Evolutionary conservation across 2,329 filamentous ascomycete species (phyloP).

Genomic region (Trichothecium sympodiale): DNA sequence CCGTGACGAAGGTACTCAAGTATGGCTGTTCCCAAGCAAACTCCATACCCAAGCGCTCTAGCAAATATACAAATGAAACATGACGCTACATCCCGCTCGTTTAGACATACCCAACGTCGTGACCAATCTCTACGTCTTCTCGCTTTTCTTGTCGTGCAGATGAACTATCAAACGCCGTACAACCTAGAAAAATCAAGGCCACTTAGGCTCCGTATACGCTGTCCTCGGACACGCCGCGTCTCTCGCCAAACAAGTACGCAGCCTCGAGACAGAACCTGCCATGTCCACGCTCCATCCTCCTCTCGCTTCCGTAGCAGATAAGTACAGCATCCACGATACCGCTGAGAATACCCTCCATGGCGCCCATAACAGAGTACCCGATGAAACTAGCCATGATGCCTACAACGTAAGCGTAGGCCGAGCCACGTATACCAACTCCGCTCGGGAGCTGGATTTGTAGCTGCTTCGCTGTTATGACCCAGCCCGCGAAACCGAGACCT

Average conservation of each 20-base stretch:
- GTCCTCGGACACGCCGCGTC: constrained; percentile 18
- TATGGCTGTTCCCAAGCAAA: too few relatives aligned
- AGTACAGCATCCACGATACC: constrained; percentile 82
- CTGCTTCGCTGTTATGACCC: constrained; percentile 83
- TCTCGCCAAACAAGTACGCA: constrained; percentile 72
- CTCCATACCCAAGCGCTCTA: background rate
- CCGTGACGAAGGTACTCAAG: too few relatives aligned
- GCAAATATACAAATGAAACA: background rate
- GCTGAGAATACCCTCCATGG: constrained; percentile 79
- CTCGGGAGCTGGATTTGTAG: constrained; percentile 50
- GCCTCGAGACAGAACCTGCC: constrained; percentile 87
- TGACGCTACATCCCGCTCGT: too few relatives aligned
- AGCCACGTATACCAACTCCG: constrained; percentile 54
- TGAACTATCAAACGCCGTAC: background rate
- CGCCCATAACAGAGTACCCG: constrained; percentile 84
- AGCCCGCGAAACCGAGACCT: constrained; percentile 85
- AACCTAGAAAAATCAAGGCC: background rate
- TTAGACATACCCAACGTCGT: too few relatives aligned
- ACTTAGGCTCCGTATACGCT: constrained; percentile 7
- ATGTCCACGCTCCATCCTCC: constrained; percentile 52
- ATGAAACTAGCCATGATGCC: constrained; percentile 88
- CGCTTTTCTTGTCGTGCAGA: too few relatives aligned
- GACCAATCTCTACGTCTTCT: too few relatives aligned
- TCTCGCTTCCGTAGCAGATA: constrained; percentile 90
- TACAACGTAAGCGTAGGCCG: constrained; percentile 88